phyloP scores from a whole-genome alignment of 2,329 filamentous ascomycete species.

The Phymatotrichopsis omnivora region DNA sequence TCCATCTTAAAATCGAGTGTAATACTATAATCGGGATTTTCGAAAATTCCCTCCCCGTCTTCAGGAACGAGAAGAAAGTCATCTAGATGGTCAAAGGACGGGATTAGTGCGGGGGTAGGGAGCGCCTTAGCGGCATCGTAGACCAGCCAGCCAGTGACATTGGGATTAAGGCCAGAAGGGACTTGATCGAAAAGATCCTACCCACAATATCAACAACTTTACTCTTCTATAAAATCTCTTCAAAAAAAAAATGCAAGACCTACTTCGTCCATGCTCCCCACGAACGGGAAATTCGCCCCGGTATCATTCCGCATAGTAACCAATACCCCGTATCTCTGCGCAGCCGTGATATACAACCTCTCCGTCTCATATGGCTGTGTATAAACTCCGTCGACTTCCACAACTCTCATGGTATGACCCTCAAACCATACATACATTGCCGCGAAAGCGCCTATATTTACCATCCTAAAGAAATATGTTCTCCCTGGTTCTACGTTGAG shows the following conservation, averaged over 20 bases:
- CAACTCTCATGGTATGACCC: constrained; percentile 55
- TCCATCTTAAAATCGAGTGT: constrained; percentile 56
- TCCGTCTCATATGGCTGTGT: constrained; percentile 50
- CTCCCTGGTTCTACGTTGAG: constrained; percentile 54
- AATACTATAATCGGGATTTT: constrained; percentile 53
- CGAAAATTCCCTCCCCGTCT: constrained; percentile 52
- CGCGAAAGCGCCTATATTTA: constrained; percentile 62
- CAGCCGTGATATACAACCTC: constrained; percentile 56
- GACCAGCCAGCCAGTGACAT: constrained; percentile 55
- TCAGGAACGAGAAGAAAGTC: constrained; percentile 61
- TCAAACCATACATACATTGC: constrained; percentile 55
- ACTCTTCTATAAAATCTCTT: constrained; percentile 12
- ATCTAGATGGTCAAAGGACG: constrained; percentile 58
- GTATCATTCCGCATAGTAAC: constrained; percentile 54
- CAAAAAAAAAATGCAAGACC: constrained; percentile 24
- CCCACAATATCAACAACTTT: constrained; percentile 24
- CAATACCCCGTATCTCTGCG: constrained; percentile 50
- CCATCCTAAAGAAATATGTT: constrained; percentile 61
- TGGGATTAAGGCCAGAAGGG: constrained; percentile 57
- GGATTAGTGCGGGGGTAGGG: constrained; percentile 45
- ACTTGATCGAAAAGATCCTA: constrained; percentile 58
- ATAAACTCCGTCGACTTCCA: constrained; percentile 66
- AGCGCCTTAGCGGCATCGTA: constrained; percentile 44
- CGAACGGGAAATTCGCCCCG: constrained; percentile 54
- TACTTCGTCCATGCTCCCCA: constrained; percentile 59